Evolutionary conservation across 2,329 filamentous ascomycete genomes (phyloP), one percentile per base, ranked within the genome.

Genomic region (Scedosporium aurantiacum): DNA sequence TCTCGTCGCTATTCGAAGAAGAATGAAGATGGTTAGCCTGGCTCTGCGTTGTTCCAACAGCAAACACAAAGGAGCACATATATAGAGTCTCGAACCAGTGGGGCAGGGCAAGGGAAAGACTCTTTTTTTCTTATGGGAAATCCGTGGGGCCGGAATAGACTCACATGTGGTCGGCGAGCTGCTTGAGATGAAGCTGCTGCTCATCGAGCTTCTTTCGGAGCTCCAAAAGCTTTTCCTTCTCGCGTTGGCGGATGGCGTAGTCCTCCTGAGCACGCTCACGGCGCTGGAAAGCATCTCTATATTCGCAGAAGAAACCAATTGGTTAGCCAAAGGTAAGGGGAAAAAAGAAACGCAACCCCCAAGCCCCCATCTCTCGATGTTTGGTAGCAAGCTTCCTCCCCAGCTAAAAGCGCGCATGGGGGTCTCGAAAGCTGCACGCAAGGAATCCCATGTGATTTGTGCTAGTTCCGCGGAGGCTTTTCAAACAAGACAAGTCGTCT

Each of bases 251-350:
- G 77, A 99, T 91, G 77, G 89, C 90, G 68, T 84, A 84, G 74
- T 91, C 87, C 79, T 97, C 94, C 72, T 79, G 82, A 67, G 93
- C 93, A 73, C 87, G 84, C 78, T 99, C 94, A 69, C 94, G 91
- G 78, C 88, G 88, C 78, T 87, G 90, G 84, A 97, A 99, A 62
- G 90, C 85, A 73, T 99, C 93, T 68, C 93, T 96, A 67, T 68
- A 57, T 14, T 54, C 23, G 50, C 2, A 14, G 12, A 56, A 40
- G 18, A 59, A 21, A 64, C 64, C 65, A 64, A 61, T 64, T 58
- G 59, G 62, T 61, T 43, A 56, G 55, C 40, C 32, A 3, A 37
- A 37, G 10, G 2, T 12, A 37, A 37, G 10, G 32, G 32, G 14
- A 41, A 40, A 60, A 10, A 23, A 4, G 2, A 32, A 32, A 45